Conservation (phyloP, 805 yeast genomes). For the Candida silvicultrix region DNA sequence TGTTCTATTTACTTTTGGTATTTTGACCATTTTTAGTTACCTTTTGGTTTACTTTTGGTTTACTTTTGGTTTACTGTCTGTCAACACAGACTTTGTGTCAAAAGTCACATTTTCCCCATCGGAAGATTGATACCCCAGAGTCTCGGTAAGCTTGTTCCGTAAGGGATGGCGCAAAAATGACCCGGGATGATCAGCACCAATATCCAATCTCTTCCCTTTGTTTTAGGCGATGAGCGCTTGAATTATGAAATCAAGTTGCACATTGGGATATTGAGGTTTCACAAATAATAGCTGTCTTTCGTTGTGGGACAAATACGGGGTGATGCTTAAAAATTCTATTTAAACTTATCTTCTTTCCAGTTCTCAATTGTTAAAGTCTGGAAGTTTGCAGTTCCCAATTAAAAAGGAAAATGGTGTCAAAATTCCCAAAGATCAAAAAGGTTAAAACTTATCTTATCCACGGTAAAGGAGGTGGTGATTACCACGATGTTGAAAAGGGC, state of each 20-base stretch:
- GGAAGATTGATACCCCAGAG: background rate
- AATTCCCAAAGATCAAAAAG: slow-evolving; percentile 37
- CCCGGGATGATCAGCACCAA: background rate
- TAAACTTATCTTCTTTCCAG: background rate
- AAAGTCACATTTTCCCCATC: background rate
- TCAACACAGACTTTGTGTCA: too few species aligned
- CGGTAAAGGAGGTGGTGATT: slow-evolving; percentile 46
- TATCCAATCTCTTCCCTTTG: too few species aligned
- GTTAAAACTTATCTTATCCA: slow-evolving; percentile 35
- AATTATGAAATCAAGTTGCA: too few species aligned
- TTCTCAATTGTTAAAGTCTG: too few species aligned
- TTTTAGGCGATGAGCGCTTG: background rate
- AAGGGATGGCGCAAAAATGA: background rate
- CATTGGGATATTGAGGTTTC: background rate
- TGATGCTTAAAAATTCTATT: too few species aligned
- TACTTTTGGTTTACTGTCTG: too few species aligned
- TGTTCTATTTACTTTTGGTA: too few species aligned
- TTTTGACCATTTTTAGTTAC: too few species aligned
- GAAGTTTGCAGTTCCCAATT: too few species aligned
- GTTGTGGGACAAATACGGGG: too few species aligned
- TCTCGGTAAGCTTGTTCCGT: too few species aligned
- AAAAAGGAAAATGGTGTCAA: slow-evolving; percentile 16
- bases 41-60: too few species aligned
- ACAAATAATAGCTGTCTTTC: background rate
- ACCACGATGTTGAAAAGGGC: slow-evolving; percentile 41